phyloP scores from a whole-genome alignment of 2,329 filamentous ascomycete genomes.

The Penicillium corylophilum region DNA sequence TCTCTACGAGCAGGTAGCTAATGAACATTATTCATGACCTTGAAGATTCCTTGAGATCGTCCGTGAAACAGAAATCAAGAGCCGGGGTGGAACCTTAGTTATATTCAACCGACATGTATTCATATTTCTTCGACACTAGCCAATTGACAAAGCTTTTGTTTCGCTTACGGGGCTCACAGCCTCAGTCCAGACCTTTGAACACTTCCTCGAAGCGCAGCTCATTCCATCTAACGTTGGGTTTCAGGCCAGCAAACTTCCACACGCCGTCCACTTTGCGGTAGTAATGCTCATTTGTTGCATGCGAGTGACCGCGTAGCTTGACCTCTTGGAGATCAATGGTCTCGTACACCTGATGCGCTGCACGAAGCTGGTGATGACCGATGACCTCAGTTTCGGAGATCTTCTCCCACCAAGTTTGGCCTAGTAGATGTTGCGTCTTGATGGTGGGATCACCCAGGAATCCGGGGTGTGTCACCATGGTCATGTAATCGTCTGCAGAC shows the following conservation, averaged over 20 bases:
- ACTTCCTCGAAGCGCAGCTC: constrained; percentile 60
- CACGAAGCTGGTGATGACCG: constrained; percentile 62
- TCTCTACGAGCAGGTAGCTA: too few relatives aligned
- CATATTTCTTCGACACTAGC: background rate
- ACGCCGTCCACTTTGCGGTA: constrained; percentile 59
- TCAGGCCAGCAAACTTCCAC: constrained; percentile 62
- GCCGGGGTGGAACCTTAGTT: too few relatives aligned
- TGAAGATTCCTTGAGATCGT: too few relatives aligned
- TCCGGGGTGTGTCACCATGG: constrained; percentile 56
- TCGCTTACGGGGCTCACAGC: background rate
- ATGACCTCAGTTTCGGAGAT: constrained; percentile 59
- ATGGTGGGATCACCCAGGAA: constrained; percentile 63
- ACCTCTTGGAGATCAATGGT: constrained; percentile 51
- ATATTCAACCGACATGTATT: background rate
- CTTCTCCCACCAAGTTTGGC: constrained; percentile 58
- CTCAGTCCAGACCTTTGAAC: constrained; percentile 37
- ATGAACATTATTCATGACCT: too few relatives aligned
- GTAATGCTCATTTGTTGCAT: constrained; percentile 58
- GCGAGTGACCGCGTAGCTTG: constrained; percentile 60
- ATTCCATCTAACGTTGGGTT: constrained; percentile 56
- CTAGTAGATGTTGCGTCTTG: constrained; percentile 66
- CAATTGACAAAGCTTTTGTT: background rate
- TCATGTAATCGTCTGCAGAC: constrained; percentile 61
- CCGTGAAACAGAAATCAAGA: too few relatives aligned
- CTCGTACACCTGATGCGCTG: constrained; percentile 62